phyloP scores from a whole-genome alignment of 2,329 filamentous ascomycete genomes.

The Plectosphaerella sp. region DNA sequence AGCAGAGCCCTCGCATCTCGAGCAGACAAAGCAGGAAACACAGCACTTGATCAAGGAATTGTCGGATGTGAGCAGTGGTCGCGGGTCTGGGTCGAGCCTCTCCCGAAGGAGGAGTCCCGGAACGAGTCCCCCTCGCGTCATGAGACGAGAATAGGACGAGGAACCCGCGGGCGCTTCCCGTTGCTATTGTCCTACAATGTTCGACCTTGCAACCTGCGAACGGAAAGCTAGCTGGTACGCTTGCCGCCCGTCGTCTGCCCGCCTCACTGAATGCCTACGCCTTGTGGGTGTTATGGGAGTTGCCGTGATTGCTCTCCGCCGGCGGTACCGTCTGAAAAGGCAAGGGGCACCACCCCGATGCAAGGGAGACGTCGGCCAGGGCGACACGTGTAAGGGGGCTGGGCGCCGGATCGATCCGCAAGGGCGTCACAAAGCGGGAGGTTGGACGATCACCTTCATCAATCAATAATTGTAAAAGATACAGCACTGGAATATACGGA shows the following conservation, averaged over 20 bases:
- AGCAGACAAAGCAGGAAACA: too few species aligned
- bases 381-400: not conserved
- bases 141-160: not conserved
- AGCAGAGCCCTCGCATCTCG: too few species aligned
- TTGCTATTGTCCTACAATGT: not conserved
- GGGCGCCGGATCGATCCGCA: constrained; percentile 6
- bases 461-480: constrained; percentile 21
- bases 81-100: too few species aligned
- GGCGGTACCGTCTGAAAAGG: too few species aligned
- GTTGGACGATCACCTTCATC: not conserved
- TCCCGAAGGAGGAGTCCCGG: too few species aligned
- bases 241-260: not conserved
- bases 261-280: not conserved
- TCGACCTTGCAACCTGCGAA: not conserved
- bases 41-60: too few species aligned
- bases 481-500: constrained; percentile 29
- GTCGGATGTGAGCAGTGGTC: too few species aligned
- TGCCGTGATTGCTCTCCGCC: not conserved
- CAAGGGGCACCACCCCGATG: not conserved
- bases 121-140: not conserved
- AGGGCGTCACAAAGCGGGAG: not conserved
- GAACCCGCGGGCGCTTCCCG: not conserved
- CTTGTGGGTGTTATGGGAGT: not conserved
- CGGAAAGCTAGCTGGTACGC: not conserved
- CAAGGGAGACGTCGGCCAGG: not conserved